Percentiles rank a stretch among this genome's conserved stretches.
phyloP scores from a whole-genome alignment of 1,284 basidiomycete species.

The Porodaedalea pini region DNA sequence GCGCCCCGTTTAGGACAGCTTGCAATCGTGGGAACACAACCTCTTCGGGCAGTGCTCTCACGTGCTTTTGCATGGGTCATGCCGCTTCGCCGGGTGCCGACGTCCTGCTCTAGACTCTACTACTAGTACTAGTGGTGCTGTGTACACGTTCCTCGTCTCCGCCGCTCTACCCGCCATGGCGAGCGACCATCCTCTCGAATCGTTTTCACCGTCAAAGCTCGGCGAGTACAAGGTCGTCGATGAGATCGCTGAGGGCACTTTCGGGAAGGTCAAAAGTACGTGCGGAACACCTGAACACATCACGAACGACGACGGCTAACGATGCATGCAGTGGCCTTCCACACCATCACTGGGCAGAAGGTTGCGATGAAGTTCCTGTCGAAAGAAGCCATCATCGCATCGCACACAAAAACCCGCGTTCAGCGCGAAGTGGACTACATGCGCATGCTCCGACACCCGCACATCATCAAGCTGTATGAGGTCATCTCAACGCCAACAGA shows the following conservation, averaged over 20 bases:
- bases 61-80: slow-evolving; percentile 5
- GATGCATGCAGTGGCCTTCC: slow-evolving; percentile 73
- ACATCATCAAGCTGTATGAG: slow-evolving; percentile 98
- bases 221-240: slow-evolving; percentile 74
- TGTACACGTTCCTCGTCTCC: slow-evolving; percentile 15
- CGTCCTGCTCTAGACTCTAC: background rate
- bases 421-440: slow-evolving; percentile 96
- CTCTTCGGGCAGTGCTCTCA: background rate
- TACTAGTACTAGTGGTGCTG: background rate
- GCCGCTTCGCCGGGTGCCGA: background rate
- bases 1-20: background rate
- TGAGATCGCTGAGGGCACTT: slow-evolving; percentile 87
- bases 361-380: slow-evolving; percentile 99
- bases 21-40: slow-evolving; percentile 5
- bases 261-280: slow-evolving; percentile 98
- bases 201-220: slow-evolving; percentile 55
- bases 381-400: slow-evolving; percentile 87
- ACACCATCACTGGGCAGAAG: slow-evolving; percentile 90
- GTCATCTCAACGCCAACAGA: slow-evolving; percentile 91
- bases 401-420: slow-evolving; percentile 89
- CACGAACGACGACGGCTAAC: slow-evolving; percentile 18
- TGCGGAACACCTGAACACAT: slow-evolving; percentile 24
- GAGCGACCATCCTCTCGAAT: slow-evolving; percentile 7
- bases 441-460: slow-evolving; percentile 85
- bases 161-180: slow-evolving; percentile 11